Evolutionary conservation across 2,329 filamentous ascomycete genomes (phyloP), one percentile per base, ranked within the genome.

Genomic region (Dryadomyces quercus-mongolicae): DNA sequence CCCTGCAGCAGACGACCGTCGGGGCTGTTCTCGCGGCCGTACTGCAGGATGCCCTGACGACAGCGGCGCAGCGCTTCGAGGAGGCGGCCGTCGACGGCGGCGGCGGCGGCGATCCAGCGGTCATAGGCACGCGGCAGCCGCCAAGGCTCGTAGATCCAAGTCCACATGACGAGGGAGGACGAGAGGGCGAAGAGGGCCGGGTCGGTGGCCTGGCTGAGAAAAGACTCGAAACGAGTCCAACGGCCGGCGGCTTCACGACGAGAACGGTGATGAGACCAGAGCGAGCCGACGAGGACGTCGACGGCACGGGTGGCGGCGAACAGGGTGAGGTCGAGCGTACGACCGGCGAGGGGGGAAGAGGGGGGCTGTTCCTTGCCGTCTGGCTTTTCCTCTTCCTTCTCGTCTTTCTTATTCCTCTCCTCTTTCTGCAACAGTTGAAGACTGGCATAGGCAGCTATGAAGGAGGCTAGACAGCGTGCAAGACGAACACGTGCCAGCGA

Each of bases 281-380:
- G 63, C 58, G 82, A 76, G 53, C 83, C 82, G 46, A 86, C 71
- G 9, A 88, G 61, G 5, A 88, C 79, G 66, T 93, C 88, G 12
- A 86, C 64, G 47, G 88, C 88, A 60, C 88, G 77, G 12, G 81
- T 82, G 48, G 80, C 73, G 12, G 86, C 81, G 64, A 93, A 92
- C n/a, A 94, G 72, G 0, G 88, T 92, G 36, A 94, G 73, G 64
- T 94, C 88, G 57, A 94, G 76, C 1, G 88, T 92, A 61, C 84
- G 81, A 47, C 88, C 88, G 12, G 84, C 86, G 57, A 68, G 63
- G 25, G 53, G 56, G 63, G 46, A 61, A 61, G 54, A 63, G 60
- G 56, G 64, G 57, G n/a, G 34, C 22, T 25, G 15, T 44, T 8
- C 20, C n/a, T 20, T 10, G 34, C 13, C 18, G 22, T 50, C 34